Base-by-base conservation (phyloP, 176 grass and related monocot species). In the Eragrostis nindensis region DNA sequence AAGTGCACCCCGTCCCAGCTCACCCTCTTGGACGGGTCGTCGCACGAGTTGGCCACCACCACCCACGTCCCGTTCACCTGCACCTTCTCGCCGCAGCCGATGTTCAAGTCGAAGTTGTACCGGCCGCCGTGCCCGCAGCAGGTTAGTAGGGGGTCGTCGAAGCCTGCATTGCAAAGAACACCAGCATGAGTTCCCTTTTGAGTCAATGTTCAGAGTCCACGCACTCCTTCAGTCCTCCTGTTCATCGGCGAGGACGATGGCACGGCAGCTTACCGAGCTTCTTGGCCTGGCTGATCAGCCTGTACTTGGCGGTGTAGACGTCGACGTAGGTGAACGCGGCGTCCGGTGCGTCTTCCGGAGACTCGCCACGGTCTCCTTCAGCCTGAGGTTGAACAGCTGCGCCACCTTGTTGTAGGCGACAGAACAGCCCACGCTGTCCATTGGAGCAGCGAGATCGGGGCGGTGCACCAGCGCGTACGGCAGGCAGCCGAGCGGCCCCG, bases 1-100 rank as follows among this genome's bases (percentile, higher is more conserved):
- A 89, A 97, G 91, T 97, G 94, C 54, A 91, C 83, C 32, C 94
- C 94, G 62, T 97, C 94, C 94, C 94, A 97, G 84, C 79, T 91
- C 56, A 94, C 90, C 82, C 92, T 84, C 79, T 71, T 97, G 39
- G 60, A 81, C 18, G 92, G 92, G 41, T 95, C 74, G n/a, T 80
- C 22, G 49, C 95, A 98, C 18, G 95, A 81, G 12, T 84, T 88
- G 12, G 90, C 92, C 45, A 89, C 17, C 47, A 92, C 21, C 49
- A 98, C 82, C 70, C 78, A 65, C 38, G 86, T 98, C 78, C 85
- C 85, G 81, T 91, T 98, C 76, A 94, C 88, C 26, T 45, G 50
- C 3, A n/a, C 71, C 53, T 63, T 95, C 69, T 65, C 86, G 49
- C 95, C 95, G 27, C 95, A 98, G 0, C 95, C 90, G 30, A 80